phyloP scores from a whole-genome alignment of 257 asterid species.

The Solanum pinnatisectum region DNA sequence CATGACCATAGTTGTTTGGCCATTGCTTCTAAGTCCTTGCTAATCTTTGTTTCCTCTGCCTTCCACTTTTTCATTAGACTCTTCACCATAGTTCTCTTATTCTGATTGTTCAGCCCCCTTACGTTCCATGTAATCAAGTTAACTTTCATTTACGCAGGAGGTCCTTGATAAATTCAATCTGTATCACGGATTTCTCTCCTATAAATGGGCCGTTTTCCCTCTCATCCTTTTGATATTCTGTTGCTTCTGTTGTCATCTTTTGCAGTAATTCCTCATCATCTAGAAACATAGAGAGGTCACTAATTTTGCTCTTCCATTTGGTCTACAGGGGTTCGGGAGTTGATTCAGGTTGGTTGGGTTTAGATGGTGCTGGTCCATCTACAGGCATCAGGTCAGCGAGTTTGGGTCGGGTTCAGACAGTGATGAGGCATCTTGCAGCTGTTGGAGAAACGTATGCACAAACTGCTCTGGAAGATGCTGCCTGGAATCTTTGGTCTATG shows the following conservation, averaged over 20 bases:
- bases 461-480: constrained; percentile 62
- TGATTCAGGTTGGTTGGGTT: constrained; percentile 61
- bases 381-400: constrained; percentile 26
- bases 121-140: too few species aligned
- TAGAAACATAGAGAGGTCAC: neutral
- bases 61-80: too few species aligned
- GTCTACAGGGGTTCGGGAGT: constrained; percentile 38
- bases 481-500: constrained; percentile 64
- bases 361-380: constrained; percentile 57
- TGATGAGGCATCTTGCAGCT: constrained; percentile 89
- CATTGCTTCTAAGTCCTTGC: too few species aligned
- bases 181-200: neutral
- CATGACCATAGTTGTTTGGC: too few species aligned
- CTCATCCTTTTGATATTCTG: neutral
- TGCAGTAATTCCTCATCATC: neutral
- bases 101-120: too few species aligned
- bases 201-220: neutral
- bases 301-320: neutral
- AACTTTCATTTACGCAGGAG: neutral
- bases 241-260: neutral
- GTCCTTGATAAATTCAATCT: neutral
- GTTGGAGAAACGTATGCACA: constrained; percentile 84
- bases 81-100: too few species aligned
- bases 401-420: constrained; percentile 71
- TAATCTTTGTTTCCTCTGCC: too few species aligned